A percentile compares a stretch with the other conserved stretches of the same genome.
phyloP scores from a whole-genome alignment of 192 early-diverging fungal species.

The Phlyctochytrium bullatum region DNA sequence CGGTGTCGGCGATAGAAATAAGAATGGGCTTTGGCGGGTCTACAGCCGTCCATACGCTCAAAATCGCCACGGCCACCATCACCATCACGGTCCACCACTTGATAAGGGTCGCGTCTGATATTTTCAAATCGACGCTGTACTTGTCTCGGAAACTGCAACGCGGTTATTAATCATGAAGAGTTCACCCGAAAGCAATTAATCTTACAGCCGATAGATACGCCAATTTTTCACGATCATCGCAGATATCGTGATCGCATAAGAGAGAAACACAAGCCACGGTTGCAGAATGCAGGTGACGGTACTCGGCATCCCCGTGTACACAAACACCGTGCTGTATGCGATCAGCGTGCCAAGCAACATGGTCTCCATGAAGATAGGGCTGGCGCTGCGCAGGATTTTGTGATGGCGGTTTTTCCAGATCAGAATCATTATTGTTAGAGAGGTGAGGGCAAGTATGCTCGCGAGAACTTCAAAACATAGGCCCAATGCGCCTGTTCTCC shows the following conservation, averaged over 20 bases:
- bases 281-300: slow-evolving; percentile 11
- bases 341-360: neutral
- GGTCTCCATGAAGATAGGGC: neutral
- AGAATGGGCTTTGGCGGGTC: neutral
- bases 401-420: neutral
- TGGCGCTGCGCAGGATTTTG: neutral
- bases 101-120: neutral
- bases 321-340: neutral
- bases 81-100: neutral
- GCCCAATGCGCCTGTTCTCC: neutral
- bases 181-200: neutral
- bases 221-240: neutral
- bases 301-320: slow-evolving; percentile 16
- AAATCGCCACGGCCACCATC: neutral
- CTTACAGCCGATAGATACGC: slow-evolving; percentile 2
- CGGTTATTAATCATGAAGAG: neutral
- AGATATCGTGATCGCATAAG: slow-evolving; percentile 12
- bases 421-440: neutral
- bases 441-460: neutral
- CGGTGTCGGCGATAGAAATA: neutral
- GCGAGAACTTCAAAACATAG: neutral
- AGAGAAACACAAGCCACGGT: slow-evolving; percentile 22
- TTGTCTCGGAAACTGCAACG: neutral
- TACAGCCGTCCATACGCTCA: neutral
- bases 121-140: neutral